Evolutionary conservation across 2,329 filamentous ascomycete genomes (phyloP), one percentile per base, ranked within the genome.

Genomic region (Penicillium sp.): DNA sequence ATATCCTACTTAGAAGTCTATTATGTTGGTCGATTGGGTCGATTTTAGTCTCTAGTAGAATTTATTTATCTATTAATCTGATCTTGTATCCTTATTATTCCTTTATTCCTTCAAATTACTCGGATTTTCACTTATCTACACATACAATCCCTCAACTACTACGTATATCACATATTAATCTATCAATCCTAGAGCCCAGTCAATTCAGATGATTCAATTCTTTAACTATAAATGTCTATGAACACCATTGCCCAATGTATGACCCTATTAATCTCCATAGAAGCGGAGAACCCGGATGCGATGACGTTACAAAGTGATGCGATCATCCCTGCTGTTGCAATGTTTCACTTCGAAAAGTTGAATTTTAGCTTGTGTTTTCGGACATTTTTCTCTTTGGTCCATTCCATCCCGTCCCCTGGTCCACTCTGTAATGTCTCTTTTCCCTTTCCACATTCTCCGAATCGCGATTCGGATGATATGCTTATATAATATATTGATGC

Each of bases 271-370:
- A 51, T n/a, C 19, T 23, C 25, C 6, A 33, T n/a, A 21, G 49
- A 56, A 45, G 47, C 59, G 58, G 59, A 61, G 56, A 64, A 62
- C 56, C 64, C 63, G 63, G 64, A 62, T 64, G 59, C 58, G 59
- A 67, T 67, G 65, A 67, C 65, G 65, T 67, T 66, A 61, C 56
- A 56, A 67, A 56, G 47, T 56, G 54, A 52, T 61, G 51, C 45
- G 48, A 45, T 53, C 58, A 46, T 56, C 52, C 35, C 40, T 21
- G 12, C 12, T 33, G 31, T 33, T 31, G 13, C 29, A 29, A 4
- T 21, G 37, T 45, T 56, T 46, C 35, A 50, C 38, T 37, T 37
- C 33, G 31, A 31, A 49, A 15, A 9, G 31, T 3, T 56, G 15
- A 29, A 31, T 33, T 37, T 38, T 19, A 35, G 38, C 15, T 17